Percentiles rank a stretch among this genome's conserved stretches.
These are phyloP conservation scores for Pythium diclinum DNA, from an alignment of 352 stramenopile genomes.

Conservation along the genomic window DNA sequence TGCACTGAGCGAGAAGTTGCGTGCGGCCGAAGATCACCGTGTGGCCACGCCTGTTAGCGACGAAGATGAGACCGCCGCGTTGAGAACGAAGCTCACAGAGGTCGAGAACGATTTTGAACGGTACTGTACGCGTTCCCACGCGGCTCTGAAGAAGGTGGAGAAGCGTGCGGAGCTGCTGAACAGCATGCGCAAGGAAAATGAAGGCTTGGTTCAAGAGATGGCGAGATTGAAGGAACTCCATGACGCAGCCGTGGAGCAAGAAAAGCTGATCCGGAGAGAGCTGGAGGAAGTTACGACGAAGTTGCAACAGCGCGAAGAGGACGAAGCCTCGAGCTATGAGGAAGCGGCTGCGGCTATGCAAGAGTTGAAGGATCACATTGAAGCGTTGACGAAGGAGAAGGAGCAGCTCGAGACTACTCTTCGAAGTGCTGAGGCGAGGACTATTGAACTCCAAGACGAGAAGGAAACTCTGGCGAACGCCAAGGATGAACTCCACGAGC, in stretches of 20 bases:
- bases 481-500: slow-evolving; percentile 11
- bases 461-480: slow-evolving; percentile 7
- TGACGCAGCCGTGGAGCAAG: slow-evolving; percentile 3
- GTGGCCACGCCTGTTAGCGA: background rate
- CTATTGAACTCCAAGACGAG: slow-evolving; percentile 9
- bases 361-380: slow-evolving; percentile 5
- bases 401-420: background rate
- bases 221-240: background rate
- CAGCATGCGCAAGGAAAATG: slow-evolving; percentile 75
- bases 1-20: background rate
- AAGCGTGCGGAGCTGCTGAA: slow-evolving; percentile 78
- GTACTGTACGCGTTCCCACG: slow-evolving; percentile 63
- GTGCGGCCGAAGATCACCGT: background rate
- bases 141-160: slow-evolving; percentile 79
- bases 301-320: slow-evolving; percentile 35
- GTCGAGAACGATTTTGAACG: slow-evolving; percentile 57
- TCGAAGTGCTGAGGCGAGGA: background rate
- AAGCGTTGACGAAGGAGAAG: background rate
- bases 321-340: slow-evolving; percentile 36
- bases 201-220: slow-evolving; percentile 25
- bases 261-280: background rate
- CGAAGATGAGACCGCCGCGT: slow-evolving; percentile 7
- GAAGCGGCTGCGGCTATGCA: slow-evolving; percentile 7
- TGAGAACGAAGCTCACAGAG: slow-evolving; percentile 37
- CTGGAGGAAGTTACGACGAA: slow-evolving; percentile 28